phyloP scores from a whole-genome alignment of 2,329 filamentous ascomycete genomes.

The Hypoxylon sp. region DNA sequence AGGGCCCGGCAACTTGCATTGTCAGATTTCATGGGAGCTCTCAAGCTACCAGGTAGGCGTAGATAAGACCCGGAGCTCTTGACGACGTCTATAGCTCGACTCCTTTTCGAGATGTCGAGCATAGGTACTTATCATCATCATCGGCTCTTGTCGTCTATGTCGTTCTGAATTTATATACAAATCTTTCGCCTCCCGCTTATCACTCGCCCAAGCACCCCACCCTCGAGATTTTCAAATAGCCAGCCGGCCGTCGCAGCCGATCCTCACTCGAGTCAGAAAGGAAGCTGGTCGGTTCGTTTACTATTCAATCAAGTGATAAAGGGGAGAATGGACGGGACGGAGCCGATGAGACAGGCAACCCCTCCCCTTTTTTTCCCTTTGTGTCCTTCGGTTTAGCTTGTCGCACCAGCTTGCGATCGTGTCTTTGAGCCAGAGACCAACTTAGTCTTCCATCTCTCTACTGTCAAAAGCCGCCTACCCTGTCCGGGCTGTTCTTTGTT shows the following conservation, averaged over 20 bases:
- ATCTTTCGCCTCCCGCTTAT: slow-evolving; percentile 23
- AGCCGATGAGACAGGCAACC: slow-evolving; percentile 25
- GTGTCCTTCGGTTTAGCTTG: slow-evolving; percentile 31
- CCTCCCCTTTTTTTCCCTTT: slow-evolving; percentile 38
- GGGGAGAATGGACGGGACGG: slow-evolving; percentile 14
- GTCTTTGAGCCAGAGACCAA: slow-evolving; percentile 22
- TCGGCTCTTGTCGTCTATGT: slow-evolving; percentile 29
- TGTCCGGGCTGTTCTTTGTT: slow-evolving; percentile 27
- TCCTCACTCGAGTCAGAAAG: slow-evolving; percentile 46
- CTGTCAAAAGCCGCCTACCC: slow-evolving; percentile 25
- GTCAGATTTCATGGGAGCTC: slow-evolving; percentile 32
- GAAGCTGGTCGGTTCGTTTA: slow-evolving; percentile 36
- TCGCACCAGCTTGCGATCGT: slow-evolving; percentile 19
- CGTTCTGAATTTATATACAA: slow-evolving; percentile 16
- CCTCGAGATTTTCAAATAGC: slow-evolving; percentile 26
- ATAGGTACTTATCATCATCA: slow-evolving; percentile 5
- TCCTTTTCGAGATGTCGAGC: slow-evolving; percentile 7
- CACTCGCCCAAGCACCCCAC: slow-evolving; percentile 31
- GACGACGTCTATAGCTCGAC: slow-evolving; percentile 28
- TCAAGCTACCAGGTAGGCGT: no score
- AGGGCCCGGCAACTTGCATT: slow-evolving; percentile 26
- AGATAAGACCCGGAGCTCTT: slow-evolving; percentile 19
- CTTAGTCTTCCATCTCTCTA: slow-evolving; percentile 15
- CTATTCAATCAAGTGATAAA: slow-evolving; percentile 22
- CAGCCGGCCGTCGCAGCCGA: slow-evolving; percentile 34